Evolutionary conservation across 208 protist species (phyloP).

Genomic region (Phytomonas sp.): DNA sequence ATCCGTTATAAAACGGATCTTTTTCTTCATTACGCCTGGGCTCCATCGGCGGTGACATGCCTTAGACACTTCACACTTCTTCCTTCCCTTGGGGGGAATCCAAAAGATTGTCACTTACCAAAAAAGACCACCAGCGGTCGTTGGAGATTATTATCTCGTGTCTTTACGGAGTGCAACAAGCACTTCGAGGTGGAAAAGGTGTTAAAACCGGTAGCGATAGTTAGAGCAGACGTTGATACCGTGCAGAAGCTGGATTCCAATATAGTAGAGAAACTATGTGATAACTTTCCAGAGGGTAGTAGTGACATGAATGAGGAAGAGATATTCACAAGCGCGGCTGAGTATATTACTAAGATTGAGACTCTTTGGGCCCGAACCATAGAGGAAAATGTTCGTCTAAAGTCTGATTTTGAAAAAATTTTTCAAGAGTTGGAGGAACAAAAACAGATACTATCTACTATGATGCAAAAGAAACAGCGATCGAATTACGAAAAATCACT

Average conservation of each 20-base stretch:
- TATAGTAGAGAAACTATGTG: constrained; percentile 1
- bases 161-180: background rate
- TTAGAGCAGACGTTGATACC: constrained; percentile 23
- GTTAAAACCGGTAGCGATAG: constrained; percentile 28
- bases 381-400: constrained; percentile 31
- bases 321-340: constrained; percentile 38
- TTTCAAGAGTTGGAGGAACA: constrained; percentile 29
- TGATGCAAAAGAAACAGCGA: background rate
- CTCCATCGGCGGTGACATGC: constrained; percentile 16
- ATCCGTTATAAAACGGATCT: constrained; percentile 39
- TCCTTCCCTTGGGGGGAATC: background rate
- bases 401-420: constrained; percentile 21
- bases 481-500: background rate
- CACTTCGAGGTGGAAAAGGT: background rate
- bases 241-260: constrained; percentile 16
- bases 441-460: constrained; percentile 21
- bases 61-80: constrained; percentile 18
- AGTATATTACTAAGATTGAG: constrained; percentile 62
- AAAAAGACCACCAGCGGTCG: background rate
- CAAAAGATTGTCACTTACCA: background rate
- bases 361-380: constrained; percentile 40
- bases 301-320: constrained; percentile 29
- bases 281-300: background rate
- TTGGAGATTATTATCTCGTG: background rate
- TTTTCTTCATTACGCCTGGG: constrained; percentile 33